phyloP scores from a whole-genome alignment of 805 yeast species.

The Candida chauliodis region DNA sequence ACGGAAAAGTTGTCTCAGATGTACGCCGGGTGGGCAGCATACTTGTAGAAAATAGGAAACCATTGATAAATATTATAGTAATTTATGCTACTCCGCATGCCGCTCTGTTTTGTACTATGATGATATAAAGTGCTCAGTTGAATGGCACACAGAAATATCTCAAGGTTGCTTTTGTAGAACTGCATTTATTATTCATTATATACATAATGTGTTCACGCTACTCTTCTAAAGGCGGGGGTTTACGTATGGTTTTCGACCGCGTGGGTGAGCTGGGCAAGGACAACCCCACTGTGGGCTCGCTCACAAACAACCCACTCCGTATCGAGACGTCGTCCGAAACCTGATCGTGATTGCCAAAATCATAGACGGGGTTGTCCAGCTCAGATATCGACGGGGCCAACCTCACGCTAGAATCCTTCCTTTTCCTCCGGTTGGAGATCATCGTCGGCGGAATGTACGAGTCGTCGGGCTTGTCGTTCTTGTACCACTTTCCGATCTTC shows the following conservation, averaged over 20 bases:
- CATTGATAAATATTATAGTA: too few species aligned
- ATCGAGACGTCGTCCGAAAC: conserved; percentile 6
- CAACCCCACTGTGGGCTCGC: conserved; percentile 10
- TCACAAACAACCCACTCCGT: conserved; percentile 6
- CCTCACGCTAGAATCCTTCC: conserved; percentile 8
- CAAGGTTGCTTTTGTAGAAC: too few species aligned
- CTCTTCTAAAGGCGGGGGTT: conserved; percentile 8
- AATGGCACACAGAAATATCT: too few species aligned
- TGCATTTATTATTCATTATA: too few species aligned
- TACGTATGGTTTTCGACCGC: conserved; percentile 4
- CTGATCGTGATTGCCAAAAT: conserved; percentile 15
- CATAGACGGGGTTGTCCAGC: conserved; percentile 14
- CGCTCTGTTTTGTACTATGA: too few species aligned
- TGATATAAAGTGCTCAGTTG: too few species aligned
- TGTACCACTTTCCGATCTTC: conserved; percentile 70
- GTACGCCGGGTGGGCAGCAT: conserved; percentile 88
- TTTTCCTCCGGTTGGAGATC: conserved; percentile 55
- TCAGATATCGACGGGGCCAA: not conserved
- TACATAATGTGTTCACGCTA: too few species aligned
- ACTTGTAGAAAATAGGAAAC: conserved; percentile 20
- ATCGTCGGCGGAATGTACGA: conserved; percentile 56
- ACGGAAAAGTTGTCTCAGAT: conserved; percentile 69
- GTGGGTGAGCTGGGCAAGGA: conserved; percentile 5
- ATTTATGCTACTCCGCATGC: too few species aligned
- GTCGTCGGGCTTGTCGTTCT: conserved; percentile 34